A percentile compares a stretch with the other conserved stretches of the same genome.
Conservation (phyloP, 805 yeast species). For the Nematodospora valgi region DNA sequence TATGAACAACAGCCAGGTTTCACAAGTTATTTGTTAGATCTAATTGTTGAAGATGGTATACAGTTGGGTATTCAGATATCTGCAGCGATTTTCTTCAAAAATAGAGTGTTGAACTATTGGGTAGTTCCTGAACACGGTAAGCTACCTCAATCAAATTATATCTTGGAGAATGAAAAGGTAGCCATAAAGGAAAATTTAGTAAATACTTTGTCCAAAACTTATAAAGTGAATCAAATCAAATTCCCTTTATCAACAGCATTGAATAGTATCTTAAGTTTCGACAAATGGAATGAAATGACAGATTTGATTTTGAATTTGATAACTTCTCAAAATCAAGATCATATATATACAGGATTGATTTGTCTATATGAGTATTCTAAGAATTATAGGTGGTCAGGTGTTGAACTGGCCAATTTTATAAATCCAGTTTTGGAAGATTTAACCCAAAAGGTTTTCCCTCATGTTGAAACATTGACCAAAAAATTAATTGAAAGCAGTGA, state of each 20-base stretch:
- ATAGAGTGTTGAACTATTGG: slow-evolving; percentile 39
- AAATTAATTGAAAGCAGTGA: slow-evolving; percentile 22
- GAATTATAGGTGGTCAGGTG: slow-evolving; percentile 37
- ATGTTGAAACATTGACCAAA: slow-evolving; percentile 29
- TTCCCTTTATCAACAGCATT: slow-evolving; percentile 59
- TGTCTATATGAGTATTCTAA: slow-evolving; percentile 40
- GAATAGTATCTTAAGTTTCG: slow-evolving; percentile 48
- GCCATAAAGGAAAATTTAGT: slow-evolving; percentile 42
- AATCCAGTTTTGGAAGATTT: slow-evolving; percentile 41
- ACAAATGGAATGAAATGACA: slow-evolving; percentile 41
- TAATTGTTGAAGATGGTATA: slow-evolving; percentile 43
- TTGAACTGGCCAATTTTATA: slow-evolving; percentile 40
- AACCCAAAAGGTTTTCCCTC: slow-evolving; percentile 33
- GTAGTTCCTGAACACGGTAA: slow-evolving; percentile 26
- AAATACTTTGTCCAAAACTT: slow-evolving; percentile 38
- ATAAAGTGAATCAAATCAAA: slow-evolving; percentile 36
- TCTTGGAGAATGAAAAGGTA: slow-evolving; percentile 33
- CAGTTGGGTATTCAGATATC: slow-evolving; percentile 37
- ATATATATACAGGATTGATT: slow-evolving; percentile 38
- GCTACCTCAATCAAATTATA: slow-evolving; percentile 17
- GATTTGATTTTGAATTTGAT: slow-evolving; percentile 37
- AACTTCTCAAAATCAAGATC: slow-evolving; percentile 29
- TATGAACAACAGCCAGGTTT: slow-evolving; percentile 58
- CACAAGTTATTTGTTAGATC: slow-evolving; percentile 50
- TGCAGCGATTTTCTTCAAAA: slow-evolving; percentile 44